Percentiles rank a stretch among this genome's conserved stretches.
Conservation (phyloP, 2,329 filamentous ascomycete species). For the Aspergillus fijiensis region DNA sequence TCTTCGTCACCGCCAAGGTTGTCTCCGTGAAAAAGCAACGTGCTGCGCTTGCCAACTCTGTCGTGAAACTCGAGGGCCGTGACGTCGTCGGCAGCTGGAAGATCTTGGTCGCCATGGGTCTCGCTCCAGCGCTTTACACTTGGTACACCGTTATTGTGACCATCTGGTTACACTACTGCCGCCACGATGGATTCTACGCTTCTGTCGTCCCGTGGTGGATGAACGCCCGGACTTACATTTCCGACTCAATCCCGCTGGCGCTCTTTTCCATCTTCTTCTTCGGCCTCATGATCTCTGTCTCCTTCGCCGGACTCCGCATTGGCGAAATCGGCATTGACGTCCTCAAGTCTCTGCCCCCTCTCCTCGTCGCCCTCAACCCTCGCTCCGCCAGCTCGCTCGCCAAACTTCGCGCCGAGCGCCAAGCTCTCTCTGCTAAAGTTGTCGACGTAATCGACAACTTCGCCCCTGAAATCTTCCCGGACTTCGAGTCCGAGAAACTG, state of each 20-base stretch:
- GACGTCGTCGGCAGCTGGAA: conserved; percentile 97
- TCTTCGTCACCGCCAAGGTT: conserved; percentile 79
- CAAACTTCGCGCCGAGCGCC: conserved; percentile 70
- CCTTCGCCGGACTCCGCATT: conserved; percentile 88
- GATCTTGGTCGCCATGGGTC: conserved; percentile 78
- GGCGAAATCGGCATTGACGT: conserved; percentile 99
- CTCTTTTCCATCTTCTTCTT: conserved; percentile 61
- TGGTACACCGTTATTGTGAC: conserved; percentile 74
- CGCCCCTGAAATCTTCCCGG: conserved; percentile 94
- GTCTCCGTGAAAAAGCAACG: conserved; percentile 80
- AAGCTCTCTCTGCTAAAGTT: conserved; percentile 74
- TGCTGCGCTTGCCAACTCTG: conserved; percentile 79
- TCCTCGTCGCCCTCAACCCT: conserved; percentile 81
- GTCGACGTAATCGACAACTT: conserved; percentile 92
- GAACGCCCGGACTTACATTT: conserved; percentile 6
- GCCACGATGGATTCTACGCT: conserved; percentile 78
- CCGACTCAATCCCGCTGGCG: conserved; percentile 1
- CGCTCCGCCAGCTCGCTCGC: conserved; percentile 80
- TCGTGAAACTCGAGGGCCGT: conserved; percentile 82
- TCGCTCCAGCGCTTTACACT: conserved; percentile 78
- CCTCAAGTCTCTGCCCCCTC: conserved; percentile 84
- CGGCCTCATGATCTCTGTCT: conserved; percentile 70
- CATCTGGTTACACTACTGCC: conserved; percentile 76
- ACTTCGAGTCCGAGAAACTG: conserved; percentile 84
- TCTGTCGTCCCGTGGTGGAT: conserved; percentile 74